These are phyloP conservation scores for Ceratobasidium sp. DNA, from an alignment of 1,284 basidiomycete species.

Conservation along the genomic window DNA sequence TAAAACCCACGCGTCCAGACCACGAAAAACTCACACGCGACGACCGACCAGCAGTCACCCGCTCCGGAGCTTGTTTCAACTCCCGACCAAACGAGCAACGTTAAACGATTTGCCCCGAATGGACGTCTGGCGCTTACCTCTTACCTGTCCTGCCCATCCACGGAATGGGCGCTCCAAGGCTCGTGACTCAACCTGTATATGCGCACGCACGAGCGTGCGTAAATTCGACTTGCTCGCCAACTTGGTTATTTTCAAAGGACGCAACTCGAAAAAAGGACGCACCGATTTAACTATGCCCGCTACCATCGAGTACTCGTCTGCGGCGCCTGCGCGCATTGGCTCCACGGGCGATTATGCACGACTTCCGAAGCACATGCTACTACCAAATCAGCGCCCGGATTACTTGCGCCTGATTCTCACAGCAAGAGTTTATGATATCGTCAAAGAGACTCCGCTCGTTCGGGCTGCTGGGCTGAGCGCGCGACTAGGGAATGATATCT, in stretches of 20 bases:
- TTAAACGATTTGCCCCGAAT: conserved; percentile 8
- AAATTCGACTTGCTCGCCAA: conserved; percentile 35
- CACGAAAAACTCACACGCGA: not conserved
- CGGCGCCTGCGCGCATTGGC: conserved; percentile 28
- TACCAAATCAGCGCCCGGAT: conserved; percentile 81
- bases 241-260: not conserved
- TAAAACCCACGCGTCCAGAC: conserved; percentile 9
- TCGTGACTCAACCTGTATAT: conserved; percentile 42
- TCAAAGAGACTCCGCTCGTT: conserved; percentile 93
- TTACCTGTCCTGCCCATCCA: conserved; percentile 34
- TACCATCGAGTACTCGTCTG: conserved; percentile 39
- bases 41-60: not conserved
- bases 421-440: conserved; percentile 93
- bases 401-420: conserved; percentile 94
- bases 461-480: conserved; percentile 88
- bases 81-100: not conserved
- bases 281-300: conserved; percentile 14
- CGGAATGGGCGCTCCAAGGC: conserved; percentile 38
- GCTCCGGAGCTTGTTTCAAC: conserved; percentile 2
- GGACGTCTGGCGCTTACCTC: conserved; percentile 24
- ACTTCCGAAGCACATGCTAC: conserved; percentile 74
- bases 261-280: conserved; percentile 15
- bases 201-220: conserved; percentile 27
- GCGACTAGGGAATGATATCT: conserved; percentile 92
- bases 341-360: conserved; percentile 66